Conservation (phyloP, 2,329 filamentous ascomycete genomes). For the Neurospora sp. region DNA sequence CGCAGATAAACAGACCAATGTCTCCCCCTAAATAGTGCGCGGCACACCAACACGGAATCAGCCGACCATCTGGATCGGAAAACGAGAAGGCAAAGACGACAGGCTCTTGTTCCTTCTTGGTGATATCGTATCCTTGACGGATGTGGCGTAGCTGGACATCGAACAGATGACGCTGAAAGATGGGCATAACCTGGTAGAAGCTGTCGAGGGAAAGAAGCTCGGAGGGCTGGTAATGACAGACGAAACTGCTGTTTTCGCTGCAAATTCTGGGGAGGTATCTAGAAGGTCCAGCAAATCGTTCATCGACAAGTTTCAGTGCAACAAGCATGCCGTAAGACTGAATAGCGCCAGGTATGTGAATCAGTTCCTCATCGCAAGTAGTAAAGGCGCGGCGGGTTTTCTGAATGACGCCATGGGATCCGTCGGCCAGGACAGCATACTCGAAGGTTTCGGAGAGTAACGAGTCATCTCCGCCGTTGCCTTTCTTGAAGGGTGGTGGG, state of each 20-base stretch:
- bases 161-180: conserved; percentile 70
- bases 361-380: conserved; percentile 81
- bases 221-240: conserved; percentile 67
- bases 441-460: conserved; percentile 66
- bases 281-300: conserved; percentile 35
- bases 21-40: conserved; percentile 64
- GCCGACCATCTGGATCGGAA: conserved; percentile 43
- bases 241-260: conserved; percentile 66
- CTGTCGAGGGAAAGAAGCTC: conserved; percentile 63
- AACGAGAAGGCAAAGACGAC: conserved; percentile 67
- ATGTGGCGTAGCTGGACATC: conserved; percentile 77
- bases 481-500: not conserved
- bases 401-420: conserved; percentile 66
- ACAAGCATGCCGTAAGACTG: conserved; percentile 72
- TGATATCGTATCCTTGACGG: conserved; percentile 68
- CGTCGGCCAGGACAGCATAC: conserved; percentile 63
- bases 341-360: conserved; percentile 73
- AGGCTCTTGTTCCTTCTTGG: conserved; percentile 61
- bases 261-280: conserved; percentile 57
- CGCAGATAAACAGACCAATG: conserved; percentile 66
- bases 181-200: conserved; percentile 53
- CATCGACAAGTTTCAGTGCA: conserved; percentile 58
- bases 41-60: conserved; percentile 73
- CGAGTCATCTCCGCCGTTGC: conserved; percentile 21
- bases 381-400: conserved; percentile 65